These are phyloP conservation scores for Choiromyces venosus DNA, from an alignment of 495 filamentous ascomycete genomes.

Conservation along the genomic window DNA sequence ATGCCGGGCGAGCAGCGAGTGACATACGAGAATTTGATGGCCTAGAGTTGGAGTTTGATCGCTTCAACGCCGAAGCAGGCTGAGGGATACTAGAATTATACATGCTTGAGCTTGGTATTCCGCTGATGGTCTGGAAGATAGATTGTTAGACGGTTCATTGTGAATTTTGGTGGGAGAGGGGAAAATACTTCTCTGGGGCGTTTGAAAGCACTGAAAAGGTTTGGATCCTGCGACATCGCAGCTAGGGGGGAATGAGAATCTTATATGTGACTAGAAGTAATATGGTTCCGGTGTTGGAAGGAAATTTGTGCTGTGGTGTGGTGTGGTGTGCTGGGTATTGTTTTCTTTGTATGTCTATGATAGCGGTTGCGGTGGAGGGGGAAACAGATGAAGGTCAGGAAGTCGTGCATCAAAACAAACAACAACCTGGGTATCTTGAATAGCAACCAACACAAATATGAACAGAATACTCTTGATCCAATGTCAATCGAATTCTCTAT, in stretches of 20 bases:
- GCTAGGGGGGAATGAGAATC: neutral
- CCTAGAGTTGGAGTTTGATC: slow-evolving; percentile 74
- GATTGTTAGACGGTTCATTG: slow-evolving; percentile 3
- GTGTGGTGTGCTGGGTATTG: neutral
- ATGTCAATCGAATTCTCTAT: neutral
- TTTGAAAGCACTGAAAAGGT: slow-evolving; percentile 60
- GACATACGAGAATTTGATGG: slow-evolving; percentile 84
- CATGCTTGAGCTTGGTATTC: slow-evolving; percentile 53
- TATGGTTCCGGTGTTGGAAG: neutral
- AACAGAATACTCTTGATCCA: slow-evolving; percentile 6
- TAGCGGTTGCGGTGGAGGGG: slow-evolving; percentile 6
- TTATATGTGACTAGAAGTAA: neutral
- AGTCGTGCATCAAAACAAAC: slow-evolving; percentile 24
- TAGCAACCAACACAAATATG: slow-evolving; percentile 17
- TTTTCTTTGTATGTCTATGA: slow-evolving; percentile 4
- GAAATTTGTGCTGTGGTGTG: neutral
- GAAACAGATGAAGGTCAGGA: neutral
- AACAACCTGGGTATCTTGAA: slow-evolving; percentile 8
- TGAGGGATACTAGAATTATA: slow-evolving; percentile 67
- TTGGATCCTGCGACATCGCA: slow-evolving; percentile 65
- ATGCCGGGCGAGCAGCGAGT: slow-evolving; percentile 70
- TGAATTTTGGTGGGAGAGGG: slow-evolving; percentile 10
- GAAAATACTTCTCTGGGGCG: slow-evolving; percentile 60
- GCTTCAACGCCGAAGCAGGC: slow-evolving; percentile 91
- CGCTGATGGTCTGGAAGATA: slow-evolving; percentile 59